Evolutionary conservation across 2,329 filamentous ascomycete genomes (phyloP), one percentile per base, ranked within the genome.

Genomic region (Penicillium sp.): DNA sequence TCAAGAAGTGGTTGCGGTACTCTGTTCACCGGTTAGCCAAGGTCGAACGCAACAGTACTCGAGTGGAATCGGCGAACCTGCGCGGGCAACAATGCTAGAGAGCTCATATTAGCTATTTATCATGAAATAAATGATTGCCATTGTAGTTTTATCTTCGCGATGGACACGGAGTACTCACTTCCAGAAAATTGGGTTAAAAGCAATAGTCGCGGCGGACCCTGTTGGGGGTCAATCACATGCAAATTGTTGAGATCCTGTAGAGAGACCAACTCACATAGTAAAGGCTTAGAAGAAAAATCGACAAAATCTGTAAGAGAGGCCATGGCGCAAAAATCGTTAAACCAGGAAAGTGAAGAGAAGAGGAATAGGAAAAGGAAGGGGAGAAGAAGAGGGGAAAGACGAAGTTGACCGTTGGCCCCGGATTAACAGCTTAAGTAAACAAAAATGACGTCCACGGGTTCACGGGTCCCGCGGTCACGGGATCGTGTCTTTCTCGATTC

Each of bases 161-260:
- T 35, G 9, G 37, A 35, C 46, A 7, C 7, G 22, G 22, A 24
- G 7, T 24, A 79, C 87, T 77, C 78, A 95, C 90, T 98, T 98
- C 93, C 93, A 98, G 72, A 96, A 97, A n/a, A 93, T 84, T 21
- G 93, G 93, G 72, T 98, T 98, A 73, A 98, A 97, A 43, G 84
- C 79, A 72, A 98, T 95, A 46, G 87, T 80, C 49, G 77, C 78
- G 42, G 84, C 87, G 59, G 88, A 87, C 60, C 93, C 90, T 95
- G 46, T 42, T 37, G 55, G 52, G 52, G 46, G 56, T 59, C 41
- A 50, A 63, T 64, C 61, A 66, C 61, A 64, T 64, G 61, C 54
- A 49, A 61, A 58, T 56, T 53, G 51, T 47, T 52, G 55, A 57
- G 51, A 45, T 43, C 38, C 33, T 43, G 41, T 43, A 43, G 33